Conservation (phyloP, 495 filamentous ascomycete species). For the Aspergillus mulundensis region DNA sequence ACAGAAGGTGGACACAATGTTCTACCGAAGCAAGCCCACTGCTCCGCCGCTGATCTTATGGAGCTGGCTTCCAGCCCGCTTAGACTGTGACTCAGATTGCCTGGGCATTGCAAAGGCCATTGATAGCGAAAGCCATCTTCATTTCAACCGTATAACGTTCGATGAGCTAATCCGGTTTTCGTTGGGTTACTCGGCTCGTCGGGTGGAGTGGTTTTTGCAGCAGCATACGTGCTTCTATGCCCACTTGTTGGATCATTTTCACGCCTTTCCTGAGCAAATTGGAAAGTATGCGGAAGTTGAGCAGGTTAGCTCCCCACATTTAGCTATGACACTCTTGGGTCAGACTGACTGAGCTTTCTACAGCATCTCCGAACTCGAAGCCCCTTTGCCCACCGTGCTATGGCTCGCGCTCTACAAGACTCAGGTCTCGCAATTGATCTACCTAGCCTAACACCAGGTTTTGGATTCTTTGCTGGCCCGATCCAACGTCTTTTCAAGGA, state of each 20-base stretch:
- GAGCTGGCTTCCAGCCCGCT: conserved; percentile 37
- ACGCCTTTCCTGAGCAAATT: conserved; percentile 32
- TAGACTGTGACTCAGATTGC: conserved; percentile 18
- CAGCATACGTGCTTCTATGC: conserved; percentile 40
- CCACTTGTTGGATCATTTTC: conserved; percentile 33
- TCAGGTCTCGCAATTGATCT: conserved; percentile 7
- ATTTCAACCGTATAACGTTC: conserved; percentile 38
- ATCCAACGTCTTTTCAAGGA: conserved; percentile 36
- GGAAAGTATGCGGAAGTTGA: conserved; percentile 34
- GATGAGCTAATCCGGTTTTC: conserved; percentile 40
- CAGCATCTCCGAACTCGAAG: conserved; percentile 35
- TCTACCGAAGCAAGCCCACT: conserved; percentile 28
- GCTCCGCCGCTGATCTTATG: conserved; percentile 26
- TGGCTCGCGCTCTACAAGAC: conserved; percentile 24
- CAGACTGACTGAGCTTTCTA: neutral
- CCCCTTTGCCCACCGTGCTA: conserved; percentile 38
- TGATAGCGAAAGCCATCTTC: conserved; percentile 41
- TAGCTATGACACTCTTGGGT: neutral
- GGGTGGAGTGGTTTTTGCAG: conserved; percentile 40
- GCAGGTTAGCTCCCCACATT: conserved; percentile 22
- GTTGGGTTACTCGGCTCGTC: conserved; percentile 29
- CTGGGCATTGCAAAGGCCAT: conserved; percentile 31
- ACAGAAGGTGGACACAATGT: conserved; percentile 44
- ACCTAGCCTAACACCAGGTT: conserved; percentile 18
- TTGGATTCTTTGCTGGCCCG: conserved; percentile 38